Evolutionary conservation across 345 rosid species (phyloP).

Genomic region (Limnanthes douglasii): DNA sequence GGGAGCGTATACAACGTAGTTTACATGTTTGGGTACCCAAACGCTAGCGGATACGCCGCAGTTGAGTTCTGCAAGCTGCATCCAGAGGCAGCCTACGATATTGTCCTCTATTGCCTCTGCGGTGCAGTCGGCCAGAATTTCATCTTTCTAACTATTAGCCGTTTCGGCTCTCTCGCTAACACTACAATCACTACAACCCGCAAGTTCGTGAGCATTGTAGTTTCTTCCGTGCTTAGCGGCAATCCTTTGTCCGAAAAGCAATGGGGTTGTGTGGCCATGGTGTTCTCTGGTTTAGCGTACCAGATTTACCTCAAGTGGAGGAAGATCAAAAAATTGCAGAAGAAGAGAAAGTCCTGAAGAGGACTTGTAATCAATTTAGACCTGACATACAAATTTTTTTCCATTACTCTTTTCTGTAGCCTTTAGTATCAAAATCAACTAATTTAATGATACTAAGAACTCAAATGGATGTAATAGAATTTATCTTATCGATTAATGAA

Average conservation of each 20-base stretch:
- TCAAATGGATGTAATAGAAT: no score
- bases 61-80: constrained; percentile 72
- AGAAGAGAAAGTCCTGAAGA: constrained; percentile 63
- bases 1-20: constrained; percentile 84
- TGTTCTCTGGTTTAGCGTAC: constrained; percentile 89
- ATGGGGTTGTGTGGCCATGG: constrained; percentile 92
- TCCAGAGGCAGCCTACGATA: constrained; percentile 95
- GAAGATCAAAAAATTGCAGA: constrained; percentile 65
- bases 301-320: constrained; percentile 94
- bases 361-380: no score
- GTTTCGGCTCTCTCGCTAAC: constrained; percentile 89
- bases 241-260: constrained; percentile 81
- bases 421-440: no score
- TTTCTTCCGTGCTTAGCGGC: constrained; percentile 78
- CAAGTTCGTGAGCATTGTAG: constrained; percentile 88
- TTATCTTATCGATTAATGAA: no score
- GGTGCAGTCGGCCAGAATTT: constrained; percentile 98
- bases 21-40: constrained; percentile 87
- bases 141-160: constrained; percentile 87
- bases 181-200: constrained; percentile 95
- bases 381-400: no score
- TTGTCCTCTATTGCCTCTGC: constrained; percentile 78
- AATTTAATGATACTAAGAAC: no score
- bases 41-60: constrained; percentile 69
- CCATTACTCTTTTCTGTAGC: no score